Conservation (phyloP, 2,329 filamentous ascomycete genomes). For the Fusarium penzigii region DNA sequence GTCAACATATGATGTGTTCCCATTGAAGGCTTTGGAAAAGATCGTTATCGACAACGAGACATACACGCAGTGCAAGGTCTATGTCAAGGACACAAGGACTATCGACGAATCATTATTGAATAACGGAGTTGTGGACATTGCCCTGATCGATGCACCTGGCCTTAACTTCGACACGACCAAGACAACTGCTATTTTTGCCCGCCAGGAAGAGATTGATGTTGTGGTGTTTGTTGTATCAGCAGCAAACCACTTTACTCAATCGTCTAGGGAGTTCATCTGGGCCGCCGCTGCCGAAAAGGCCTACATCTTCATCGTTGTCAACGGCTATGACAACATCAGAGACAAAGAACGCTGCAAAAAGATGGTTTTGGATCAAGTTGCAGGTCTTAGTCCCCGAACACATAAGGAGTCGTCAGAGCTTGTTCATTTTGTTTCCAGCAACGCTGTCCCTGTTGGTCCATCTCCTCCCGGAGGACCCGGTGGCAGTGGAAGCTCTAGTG, state of each 20-base stretch:
- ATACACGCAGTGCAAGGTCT: conserved; percentile 96
- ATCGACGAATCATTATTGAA: conserved; percentile 94
- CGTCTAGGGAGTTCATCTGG: conserved; percentile 96
- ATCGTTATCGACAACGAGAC: conserved; percentile 86
- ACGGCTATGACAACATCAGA: conserved; percentile 91
- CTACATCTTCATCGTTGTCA: conserved; percentile 98
- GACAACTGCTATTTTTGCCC: conserved; percentile 94
- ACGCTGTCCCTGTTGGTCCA: conserved; percentile 78
- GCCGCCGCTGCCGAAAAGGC: conserved; percentile 95
- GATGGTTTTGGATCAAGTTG: conserved; percentile 88
- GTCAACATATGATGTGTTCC: conserved; percentile 87
- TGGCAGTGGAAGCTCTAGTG: conserved; percentile 54
- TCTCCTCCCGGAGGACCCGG: conserved; percentile 56
- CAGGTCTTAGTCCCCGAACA: conserved; percentile 84
- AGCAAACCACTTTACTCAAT: conserved; percentile 96
- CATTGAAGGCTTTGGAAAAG: conserved; percentile 75
- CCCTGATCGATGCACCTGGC: conserved; percentile 93
- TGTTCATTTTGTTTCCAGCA: conserved; percentile 97
- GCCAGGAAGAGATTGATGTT: conserved; percentile 98
- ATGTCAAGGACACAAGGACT: conserved; percentile 83
- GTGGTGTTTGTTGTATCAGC: conserved; percentile 98
- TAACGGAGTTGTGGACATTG: conserved; percentile 97
- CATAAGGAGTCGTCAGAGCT: conserved; percentile 90
- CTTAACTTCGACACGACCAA: conserved; percentile 95
- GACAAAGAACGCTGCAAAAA: conserved; percentile 91